Conservation (phyloP, 768 basidiomycete genomes). For the Lepiota venenata region DNA sequence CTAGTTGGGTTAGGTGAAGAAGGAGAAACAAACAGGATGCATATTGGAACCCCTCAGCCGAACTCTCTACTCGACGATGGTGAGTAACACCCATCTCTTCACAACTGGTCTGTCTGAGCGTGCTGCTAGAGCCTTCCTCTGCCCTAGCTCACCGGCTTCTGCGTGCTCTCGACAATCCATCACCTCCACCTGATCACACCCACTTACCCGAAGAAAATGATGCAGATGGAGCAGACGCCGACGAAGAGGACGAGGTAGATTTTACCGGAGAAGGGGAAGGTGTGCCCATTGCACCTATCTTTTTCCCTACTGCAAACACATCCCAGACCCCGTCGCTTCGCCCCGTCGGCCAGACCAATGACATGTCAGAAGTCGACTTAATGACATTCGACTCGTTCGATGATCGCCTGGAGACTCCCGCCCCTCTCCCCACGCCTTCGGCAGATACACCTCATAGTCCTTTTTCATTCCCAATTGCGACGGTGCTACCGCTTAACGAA, state of each 20-base stretch:
- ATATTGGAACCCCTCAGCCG: constrained; percentile 49
- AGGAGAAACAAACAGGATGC: constrained; percentile 23
- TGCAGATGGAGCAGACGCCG: neutral
- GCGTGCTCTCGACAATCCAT: constrained; percentile 73
- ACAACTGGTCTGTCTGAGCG: constrained; percentile 1
- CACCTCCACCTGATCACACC: constrained; percentile 45
- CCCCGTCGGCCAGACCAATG: neutral
- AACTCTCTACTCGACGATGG: constrained; percentile 35
- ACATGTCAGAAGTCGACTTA: constrained; percentile 14
- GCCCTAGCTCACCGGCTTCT: constrained; percentile 62
- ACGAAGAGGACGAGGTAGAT: neutral
- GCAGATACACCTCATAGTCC: constrained; percentile 3
- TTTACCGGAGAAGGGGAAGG: neutral
- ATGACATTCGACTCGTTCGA: constrained; percentile 37
- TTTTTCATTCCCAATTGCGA: neutral
- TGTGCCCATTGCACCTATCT: neutral
- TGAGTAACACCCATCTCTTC: neutral
- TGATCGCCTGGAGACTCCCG: neutral
- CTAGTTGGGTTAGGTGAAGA: constrained; percentile 28
- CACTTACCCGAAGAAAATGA: constrained; percentile 7
- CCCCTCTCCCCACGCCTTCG: neutral
- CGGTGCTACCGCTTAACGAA: neutral
- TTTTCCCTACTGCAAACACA: neutral
- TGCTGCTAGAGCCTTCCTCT: constrained; percentile 58
- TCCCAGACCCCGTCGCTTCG: constrained; percentile 6